phyloP scores from a whole-genome alignment of 306 rosid species.

The Trifolium dubium region DNA sequence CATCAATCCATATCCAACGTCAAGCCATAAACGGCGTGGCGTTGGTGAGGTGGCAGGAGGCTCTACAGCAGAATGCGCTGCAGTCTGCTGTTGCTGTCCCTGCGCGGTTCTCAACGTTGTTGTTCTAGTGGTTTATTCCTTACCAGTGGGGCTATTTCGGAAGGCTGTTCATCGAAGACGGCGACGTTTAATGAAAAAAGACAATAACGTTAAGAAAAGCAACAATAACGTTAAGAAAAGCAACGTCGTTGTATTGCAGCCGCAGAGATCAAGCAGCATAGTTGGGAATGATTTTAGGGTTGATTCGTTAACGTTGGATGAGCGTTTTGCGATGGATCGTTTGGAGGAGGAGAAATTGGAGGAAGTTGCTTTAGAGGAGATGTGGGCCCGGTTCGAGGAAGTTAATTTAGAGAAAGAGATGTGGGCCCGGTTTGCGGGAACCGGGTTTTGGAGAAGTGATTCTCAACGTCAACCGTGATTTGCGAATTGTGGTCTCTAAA shows the following conservation, averaged over 20 bases:
- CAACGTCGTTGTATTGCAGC: conserved; percentile 32
- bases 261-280: not conserved
- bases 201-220: conserved; percentile 7
- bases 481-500: too few relatives aligned
- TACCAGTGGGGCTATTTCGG: conserved; percentile 57
- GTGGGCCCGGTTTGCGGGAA: conserved; percentile 68
- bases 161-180: conserved; percentile 52
- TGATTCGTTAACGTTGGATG: conserved; percentile 10
- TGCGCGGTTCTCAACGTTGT: conserved; percentile 61
- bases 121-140: conserved; percentile 55
- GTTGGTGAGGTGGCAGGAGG: conserved; percentile 69
- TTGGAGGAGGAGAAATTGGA: conserved; percentile 27
- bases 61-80: conserved; percentile 79
- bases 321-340: not conserved
- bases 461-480: conserved; percentile 52
- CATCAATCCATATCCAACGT: conserved; percentile 28
- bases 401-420: conserved; percentile 62
- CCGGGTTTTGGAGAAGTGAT: conserved; percentile 81
- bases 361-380: conserved; percentile 58
- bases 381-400: conserved; percentile 71
- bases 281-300: not conserved
- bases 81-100: conserved; percentile 82
- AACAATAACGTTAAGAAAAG: conserved; percentile 4
- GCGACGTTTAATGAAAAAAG: conserved; percentile 1
- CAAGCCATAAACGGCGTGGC: conserved; percentile 23